Base-by-base conservation (phyloP, 371 early-diverging fungal genomes). In the Zancudomyces culisetae region DNA sequence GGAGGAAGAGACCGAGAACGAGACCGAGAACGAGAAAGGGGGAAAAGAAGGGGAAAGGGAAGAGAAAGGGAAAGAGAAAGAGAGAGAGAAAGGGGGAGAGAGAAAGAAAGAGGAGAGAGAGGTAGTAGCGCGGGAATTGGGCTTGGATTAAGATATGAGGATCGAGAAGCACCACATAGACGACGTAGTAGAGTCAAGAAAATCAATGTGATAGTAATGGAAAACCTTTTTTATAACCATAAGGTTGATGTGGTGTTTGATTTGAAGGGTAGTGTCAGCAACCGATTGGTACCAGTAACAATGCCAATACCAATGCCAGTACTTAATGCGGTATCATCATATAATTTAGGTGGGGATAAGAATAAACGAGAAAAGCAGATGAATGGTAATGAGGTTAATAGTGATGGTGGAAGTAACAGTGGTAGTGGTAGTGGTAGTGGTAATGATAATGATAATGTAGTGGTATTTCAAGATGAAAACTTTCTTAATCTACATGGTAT, bases 131-230 rank as follows among this genome's bases (percentile, higher is more conserved):
- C n/a, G n/a, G n/a, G n/a, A n/a, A n/a, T n/a, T n/a, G n/a, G n/a
- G n/a, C n/a, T n/a, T n/a, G n/a, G n/a, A n/a, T n/a, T n/a, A n/a
- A n/a, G n/a, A n/a, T n/a, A n/a, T n/a, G n/a, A n/a, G n/a, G n/a
- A n/a, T n/a, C n/a, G n/a, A n/a, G n/a, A n/a, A n/a, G n/a, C n/a
- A n/a, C n/a, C n/a, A n/a, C n/a, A n/a, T n/a, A n/a, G n/a, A n/a
- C n/a, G n/a, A n/a, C n/a, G n/a, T n/a, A n/a, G n/a, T n/a, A n/a
- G n/a, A n/a, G n/a, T n/a, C n/a, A n/a, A n/a, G n/a, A 81, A 85
- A 53, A 78, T 92, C 74, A 88, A 91, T 65, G 77, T 94, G 4
- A 59, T 93, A 3, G 83, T 96, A 3, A 92, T 92, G 94, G 97
- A 96, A 60, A 90, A 93, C 53, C 61, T 96, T 45, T 93, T 90